Conservation (phyloP, 2,329 filamentous ascomycete species). For the Teratosphaeria zuluensis region DNA sequence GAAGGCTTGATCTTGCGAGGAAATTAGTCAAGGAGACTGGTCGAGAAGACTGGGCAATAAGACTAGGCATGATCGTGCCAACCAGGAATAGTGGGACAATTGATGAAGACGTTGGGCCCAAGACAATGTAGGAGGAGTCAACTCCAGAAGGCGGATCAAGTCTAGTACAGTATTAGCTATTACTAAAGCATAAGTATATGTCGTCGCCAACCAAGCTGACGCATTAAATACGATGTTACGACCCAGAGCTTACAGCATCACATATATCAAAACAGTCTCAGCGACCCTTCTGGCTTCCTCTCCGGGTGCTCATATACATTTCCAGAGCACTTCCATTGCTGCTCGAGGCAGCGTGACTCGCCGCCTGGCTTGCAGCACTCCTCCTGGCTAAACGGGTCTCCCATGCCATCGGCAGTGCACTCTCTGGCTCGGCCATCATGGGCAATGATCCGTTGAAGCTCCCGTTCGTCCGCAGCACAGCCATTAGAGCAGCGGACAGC, state of each 20-base stretch:
- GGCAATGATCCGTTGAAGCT: constrained; percentile 20
- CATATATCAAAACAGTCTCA: neutral
- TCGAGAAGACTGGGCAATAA: constrained; percentile 25
- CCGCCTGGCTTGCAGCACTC: constrained; percentile 16
- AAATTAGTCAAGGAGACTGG: constrained; percentile 34
- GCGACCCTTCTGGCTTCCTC: constrained; percentile 2
- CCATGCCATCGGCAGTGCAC: constrained; percentile 18
- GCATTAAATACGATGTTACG: neutral
- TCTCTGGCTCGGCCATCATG: constrained; percentile 5
- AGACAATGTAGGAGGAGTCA: neutral
- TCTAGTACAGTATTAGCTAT: constrained; percentile 11
- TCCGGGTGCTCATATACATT: constrained; percentile 22
- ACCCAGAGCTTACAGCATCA: neutral
- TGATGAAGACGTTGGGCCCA: neutral
- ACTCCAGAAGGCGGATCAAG: neutral
- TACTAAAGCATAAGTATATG: constrained; percentile 14
- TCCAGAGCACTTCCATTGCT: constrained; percentile 27
- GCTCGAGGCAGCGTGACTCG: constrained; percentile 14
- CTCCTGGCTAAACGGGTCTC: constrained; percentile 19
- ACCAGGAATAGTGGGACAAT: neutral
- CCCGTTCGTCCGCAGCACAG: constrained; percentile 29
- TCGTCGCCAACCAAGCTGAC: neutral
- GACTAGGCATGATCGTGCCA: constrained; percentile 7
- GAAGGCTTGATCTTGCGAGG: constrained; percentile 29
- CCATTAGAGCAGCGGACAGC: constrained; percentile 31